phyloP scores from a whole-genome alignment of 371 early-diverging fungal species.

The Haplosporangium sp. region DNA sequence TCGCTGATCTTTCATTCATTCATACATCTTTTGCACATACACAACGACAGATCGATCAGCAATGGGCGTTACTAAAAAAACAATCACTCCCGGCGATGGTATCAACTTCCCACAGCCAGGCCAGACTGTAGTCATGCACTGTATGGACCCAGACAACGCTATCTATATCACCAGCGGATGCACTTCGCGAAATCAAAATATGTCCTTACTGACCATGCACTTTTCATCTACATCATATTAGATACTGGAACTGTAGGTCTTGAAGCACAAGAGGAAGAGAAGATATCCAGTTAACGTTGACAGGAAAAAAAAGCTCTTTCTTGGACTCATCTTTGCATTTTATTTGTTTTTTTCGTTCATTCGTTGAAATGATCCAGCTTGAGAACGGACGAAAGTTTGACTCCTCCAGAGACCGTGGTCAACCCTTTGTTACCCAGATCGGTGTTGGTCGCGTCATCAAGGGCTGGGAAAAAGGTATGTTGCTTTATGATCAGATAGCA shows the following conservation, averaged over 20 bases:
- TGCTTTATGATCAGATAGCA: background rate
- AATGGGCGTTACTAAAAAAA: slow-evolving; percentile 53
- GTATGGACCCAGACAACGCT: slow-evolving; percentile 61
- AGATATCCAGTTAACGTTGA: too few relatives aligned
- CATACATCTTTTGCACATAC: background rate
- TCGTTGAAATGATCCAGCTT: slow-evolving; percentile 45
- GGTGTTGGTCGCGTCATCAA: slow-evolving; percentile 96
- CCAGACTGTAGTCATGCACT: slow-evolving; percentile 80
- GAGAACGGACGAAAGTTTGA: slow-evolving; percentile 87
- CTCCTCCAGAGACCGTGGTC: slow-evolving; percentile 83
- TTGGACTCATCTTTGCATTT: background rate
- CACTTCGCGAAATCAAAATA: background rate
- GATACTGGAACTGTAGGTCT: slow-evolving; percentile 43
- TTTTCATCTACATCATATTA: background rate
- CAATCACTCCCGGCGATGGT: slow-evolving; percentile 79
- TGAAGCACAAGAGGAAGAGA: background rate
- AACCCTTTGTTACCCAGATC: slow-evolving; percentile 85
- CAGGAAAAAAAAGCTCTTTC: background rate
- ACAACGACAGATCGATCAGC: background rate
- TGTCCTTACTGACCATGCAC: background rate
- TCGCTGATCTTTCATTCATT: background rate
- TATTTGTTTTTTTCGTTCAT: background rate
- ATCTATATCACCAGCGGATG: slow-evolving; percentile 11
- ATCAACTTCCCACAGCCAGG: slow-evolving; percentile 89
- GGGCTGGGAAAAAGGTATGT: slow-evolving; percentile 78